Evolutionary conservation across 2,329 filamentous ascomycete genomes (phyloP).

Genomic region (Peltaster fructicola): DNA sequence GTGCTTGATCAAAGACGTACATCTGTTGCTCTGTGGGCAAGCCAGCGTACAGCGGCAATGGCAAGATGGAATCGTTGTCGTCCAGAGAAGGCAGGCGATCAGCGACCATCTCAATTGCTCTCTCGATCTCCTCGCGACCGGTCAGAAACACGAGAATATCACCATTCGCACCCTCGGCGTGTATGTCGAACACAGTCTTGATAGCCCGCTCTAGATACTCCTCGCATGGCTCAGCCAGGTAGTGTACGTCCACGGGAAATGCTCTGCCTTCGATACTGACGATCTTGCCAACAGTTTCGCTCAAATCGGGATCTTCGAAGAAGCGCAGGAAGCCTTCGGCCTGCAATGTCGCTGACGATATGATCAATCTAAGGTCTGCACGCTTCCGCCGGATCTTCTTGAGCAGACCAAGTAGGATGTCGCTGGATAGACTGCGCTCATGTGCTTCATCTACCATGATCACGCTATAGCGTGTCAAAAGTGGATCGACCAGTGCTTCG

Average conservation of each 20-base stretch:
- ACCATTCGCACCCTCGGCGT: conserved; percentile 59
- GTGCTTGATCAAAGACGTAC: conserved; percentile 76
- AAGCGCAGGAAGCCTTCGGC: conserved; percentile 73
- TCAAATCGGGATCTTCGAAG: conserved; percentile 36
- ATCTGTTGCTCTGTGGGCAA: conserved; percentile 83
- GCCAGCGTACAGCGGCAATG: conserved; percentile 75
- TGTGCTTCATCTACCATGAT: conserved; percentile 98
- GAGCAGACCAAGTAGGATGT: conserved; percentile 72
- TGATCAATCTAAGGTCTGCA: conserved; percentile 66
- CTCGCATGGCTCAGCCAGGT: conserved; percentile 58
- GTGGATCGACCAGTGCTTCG: conserved; percentile 82
- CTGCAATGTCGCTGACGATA: conserved; percentile 87
- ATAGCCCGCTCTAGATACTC: conserved; percentile 76
- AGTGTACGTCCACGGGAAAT: conserved; percentile 76
- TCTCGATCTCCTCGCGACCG: conserved; percentile 82
- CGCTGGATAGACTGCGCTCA: conserved; percentile 80
- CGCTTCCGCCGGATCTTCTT: conserved; percentile 77
- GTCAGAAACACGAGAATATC: conserved; percentile 87
- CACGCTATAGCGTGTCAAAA: conserved; percentile 79
- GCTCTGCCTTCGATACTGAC: conserved; percentile 75
- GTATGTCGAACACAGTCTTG: conserved; percentile 73
- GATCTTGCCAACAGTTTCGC: conserved; percentile 37
- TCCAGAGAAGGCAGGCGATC: conserved; percentile 50
- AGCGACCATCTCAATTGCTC: conserved; percentile 57
- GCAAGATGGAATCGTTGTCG: conserved; percentile 41